Evolutionary conservation across 2,329 filamentous ascomycete genomes (phyloP), one percentile per base, ranked within the genome.

Genomic region (Diaporthe destruens): DNA sequence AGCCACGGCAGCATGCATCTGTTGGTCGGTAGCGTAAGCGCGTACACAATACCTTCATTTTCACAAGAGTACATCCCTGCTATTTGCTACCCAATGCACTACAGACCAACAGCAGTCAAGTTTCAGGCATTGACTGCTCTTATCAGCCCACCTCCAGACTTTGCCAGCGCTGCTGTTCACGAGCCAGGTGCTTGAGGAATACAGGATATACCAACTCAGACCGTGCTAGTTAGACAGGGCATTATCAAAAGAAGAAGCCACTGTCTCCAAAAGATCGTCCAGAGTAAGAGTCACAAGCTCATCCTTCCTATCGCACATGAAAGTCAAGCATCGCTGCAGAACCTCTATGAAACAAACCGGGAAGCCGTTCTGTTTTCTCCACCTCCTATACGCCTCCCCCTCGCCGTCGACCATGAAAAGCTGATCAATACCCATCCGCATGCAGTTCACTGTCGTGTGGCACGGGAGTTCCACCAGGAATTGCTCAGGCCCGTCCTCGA

Each of bases 151-250:
- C 42, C 25, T 63, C 57, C 57, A 63, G n/a, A 63, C 39, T 16
- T 49, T 63, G 9, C 57, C 57, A 11, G 23, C 57, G 25, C 57
- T 63, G 25, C 57, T 16, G 18, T 25, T 14, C 18, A 42, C 57
- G 25, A 63, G 32, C 25, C 42, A 63, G 6, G 44, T 78, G 76
- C 69, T 71, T 47, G 36, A 79, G 53, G 78, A 71, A 47, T 79
- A 78, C 1, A 76, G 76, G 2, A 7, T 20, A n/a, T 3, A n/a
- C 7, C 23, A 7, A 16, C 14, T 29, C 14, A 44, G 9, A 61
- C 23, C 39, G 14, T 53, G 2, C 61, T 66, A 39, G 14, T 2
- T 47, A 25, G 36, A 3, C 14, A 32, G 14, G 23, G 4, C 1
- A 53, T 47, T 7, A 6, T 39, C n/a, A 3, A 39, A 47, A 53